A percentile compares a stretch with the other conserved stretches of the same genome.
Conservation (phyloP, 108 stramenopile species). For the Cylindrotheca fusiformis region DNA sequence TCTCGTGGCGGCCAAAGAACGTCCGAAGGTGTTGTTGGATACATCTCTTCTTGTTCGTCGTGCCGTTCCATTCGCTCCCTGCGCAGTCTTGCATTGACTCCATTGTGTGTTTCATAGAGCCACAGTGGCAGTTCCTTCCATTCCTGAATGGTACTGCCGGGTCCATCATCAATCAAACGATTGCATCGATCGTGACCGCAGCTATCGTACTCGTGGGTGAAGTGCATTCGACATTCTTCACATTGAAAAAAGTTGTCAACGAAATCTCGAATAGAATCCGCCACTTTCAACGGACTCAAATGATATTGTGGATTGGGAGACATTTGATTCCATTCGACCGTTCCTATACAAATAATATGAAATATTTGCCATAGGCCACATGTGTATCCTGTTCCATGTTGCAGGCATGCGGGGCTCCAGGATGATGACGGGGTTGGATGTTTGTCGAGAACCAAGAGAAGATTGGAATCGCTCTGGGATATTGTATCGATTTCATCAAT, state of each 20-base stretch:
- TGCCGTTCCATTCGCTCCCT: constrained; percentile 25
- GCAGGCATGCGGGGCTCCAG: constrained; percentile 35
- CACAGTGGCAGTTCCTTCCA: constrained; percentile 42
- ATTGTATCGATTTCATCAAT: constrained; percentile 1
- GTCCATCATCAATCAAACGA: constrained; percentile 19
- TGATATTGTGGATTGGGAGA: constrained; percentile 41
- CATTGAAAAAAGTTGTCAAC: constrained; percentile 43
- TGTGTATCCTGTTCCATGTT: constrained; percentile 44
- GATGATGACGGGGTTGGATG: constrained; percentile 3
- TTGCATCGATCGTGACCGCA: constrained; percentile 40
- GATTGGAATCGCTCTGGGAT: constrained; percentile 5
- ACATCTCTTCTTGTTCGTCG: constrained; percentile 7
- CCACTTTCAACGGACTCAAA: constrained; percentile 45
- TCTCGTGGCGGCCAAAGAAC: constrained; percentile 47
- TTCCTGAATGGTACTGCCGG: constrained; percentile 29
- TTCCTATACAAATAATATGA: constrained; percentile 64
- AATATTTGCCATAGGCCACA: constrained; percentile 75
- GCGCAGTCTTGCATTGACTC: constrained; percentile 31
- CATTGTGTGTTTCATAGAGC: constrained; percentile 47
- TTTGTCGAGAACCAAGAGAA: constrained; percentile 20
- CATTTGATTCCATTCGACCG: constrained; percentile 58
- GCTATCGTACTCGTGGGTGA: constrained; percentile 18
- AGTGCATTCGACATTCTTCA: constrained; percentile 35
- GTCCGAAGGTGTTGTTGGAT: constrained; percentile 19
- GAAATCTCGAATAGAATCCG: constrained; percentile 41